phyloP scores from a whole-genome alignment of 257 asterid genomes.

The Penstemon barbatus region DNA sequence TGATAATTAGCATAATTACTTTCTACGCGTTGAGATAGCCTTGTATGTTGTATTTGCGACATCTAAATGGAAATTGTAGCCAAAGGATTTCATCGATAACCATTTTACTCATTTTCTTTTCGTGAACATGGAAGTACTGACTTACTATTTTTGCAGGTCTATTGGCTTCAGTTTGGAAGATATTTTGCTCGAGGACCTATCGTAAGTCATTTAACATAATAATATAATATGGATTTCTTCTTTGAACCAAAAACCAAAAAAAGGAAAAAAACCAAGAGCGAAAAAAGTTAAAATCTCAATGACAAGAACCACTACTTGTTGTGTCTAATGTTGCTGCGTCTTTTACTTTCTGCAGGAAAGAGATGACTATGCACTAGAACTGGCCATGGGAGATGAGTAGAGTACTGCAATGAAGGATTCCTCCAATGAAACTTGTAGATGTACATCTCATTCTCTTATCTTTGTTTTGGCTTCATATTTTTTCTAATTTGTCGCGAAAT shows the following conservation, averaged over 20 bases:
- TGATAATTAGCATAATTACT: conserved; percentile 11
- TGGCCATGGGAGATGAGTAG: conserved; percentile 94
- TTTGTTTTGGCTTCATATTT: neutral
- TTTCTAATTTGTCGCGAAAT: no score
- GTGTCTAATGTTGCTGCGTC: conserved; percentile 8
- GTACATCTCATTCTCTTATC: neutral
- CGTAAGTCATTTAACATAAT: conserved; percentile 48
- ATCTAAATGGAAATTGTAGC: conserved; percentile 1
- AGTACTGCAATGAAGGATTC: conserved; percentile 8
- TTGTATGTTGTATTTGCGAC: neutral
- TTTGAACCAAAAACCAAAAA: neutral
- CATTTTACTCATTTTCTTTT: neutral
- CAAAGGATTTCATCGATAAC: neutral
- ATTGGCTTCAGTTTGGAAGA: conserved; percentile 98
- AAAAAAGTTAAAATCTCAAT: neutral
- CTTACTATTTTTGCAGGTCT: conserved; percentile 59
- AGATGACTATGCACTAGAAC: conserved; percentile 92
- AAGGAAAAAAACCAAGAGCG: neutral
- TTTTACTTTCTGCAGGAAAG: conserved; percentile 66
- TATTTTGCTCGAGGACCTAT: conserved; percentile 96
- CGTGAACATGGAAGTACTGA: conserved; percentile 21
- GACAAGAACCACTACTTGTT: neutral
- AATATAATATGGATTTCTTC: neutral
- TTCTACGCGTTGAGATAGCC: neutral
- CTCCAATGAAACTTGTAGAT: conserved; percentile 14